Percentiles rank a stretch among this genome's conserved stretches.
phyloP scores from a whole-genome alignment of 1,284 basidiomycete genomes.

The Garcileccinum viscosum region DNA sequence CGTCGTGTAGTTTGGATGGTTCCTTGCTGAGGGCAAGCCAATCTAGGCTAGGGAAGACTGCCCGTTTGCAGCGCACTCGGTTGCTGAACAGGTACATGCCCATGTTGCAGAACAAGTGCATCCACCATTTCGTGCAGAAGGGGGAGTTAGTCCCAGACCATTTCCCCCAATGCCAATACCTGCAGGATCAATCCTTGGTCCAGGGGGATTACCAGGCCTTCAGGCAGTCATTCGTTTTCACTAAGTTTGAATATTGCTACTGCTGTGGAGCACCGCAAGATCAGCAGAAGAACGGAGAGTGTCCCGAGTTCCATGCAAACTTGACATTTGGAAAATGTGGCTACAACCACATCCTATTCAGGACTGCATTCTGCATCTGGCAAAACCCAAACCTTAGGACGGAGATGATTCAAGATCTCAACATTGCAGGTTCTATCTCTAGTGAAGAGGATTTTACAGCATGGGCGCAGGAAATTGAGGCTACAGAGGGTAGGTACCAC shows the following conservation, averaged over 20 bases:
- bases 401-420: background rate
- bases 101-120: background rate
- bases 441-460: background rate
- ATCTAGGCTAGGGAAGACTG: background rate
- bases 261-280: background rate
- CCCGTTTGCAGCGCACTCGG: background rate
- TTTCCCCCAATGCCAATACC: background rate
- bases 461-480: background rate
- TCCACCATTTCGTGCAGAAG: background rate
- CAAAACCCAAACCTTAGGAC: background rate
- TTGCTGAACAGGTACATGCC: background rate
- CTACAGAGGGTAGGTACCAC: background rate
- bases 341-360: background rate
- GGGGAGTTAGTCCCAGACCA: background rate
- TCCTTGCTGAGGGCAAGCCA: slow-evolving; percentile 1
- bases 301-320: background rate
- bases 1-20: background rate
- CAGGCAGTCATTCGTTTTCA: background rate
- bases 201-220: background rate
- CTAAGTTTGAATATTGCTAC: background rate
- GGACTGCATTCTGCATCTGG: background rate
- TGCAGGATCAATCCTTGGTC: background rate
- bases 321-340: background rate
- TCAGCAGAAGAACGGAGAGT: background rate
- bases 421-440: background rate